Conservation (phyloP, 1,284 basidiomycete genomes). For the Austroboletus niveus region DNA sequence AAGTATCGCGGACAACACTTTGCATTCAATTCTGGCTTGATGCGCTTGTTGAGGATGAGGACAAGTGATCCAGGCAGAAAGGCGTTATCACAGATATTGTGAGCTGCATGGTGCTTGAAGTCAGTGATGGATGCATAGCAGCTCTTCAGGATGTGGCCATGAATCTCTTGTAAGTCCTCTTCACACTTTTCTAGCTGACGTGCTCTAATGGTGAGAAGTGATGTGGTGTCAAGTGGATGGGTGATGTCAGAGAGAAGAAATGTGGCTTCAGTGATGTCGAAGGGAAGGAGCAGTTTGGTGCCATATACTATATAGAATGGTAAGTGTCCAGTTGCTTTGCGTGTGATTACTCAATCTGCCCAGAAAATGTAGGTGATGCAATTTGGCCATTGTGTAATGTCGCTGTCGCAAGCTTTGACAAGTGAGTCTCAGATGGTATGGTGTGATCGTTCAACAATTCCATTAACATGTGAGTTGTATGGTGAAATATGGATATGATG, state of each 20-base stretch:
- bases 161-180: background rate
- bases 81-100: no score
- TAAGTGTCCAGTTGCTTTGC: background rate
- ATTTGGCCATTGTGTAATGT: slow-evolving; percentile 7
- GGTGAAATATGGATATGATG: no score
- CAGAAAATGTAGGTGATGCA: background rate
- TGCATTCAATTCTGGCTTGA: slow-evolving; percentile 23
- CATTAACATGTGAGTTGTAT: no score
- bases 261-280: slow-evolving; percentile 32
- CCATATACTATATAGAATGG: slow-evolving; percentile 28
- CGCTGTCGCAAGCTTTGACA: background rate
- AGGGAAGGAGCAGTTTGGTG: slow-evolving; percentile 28
- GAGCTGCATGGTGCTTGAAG: slow-evolving; percentile 24
- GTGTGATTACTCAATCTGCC: background rate
- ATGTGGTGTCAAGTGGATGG: background rate
- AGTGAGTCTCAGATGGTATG: no score
- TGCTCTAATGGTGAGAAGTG: background rate
- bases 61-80: no score
- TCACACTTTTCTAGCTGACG: background rate
- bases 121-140: slow-evolving; percentile 14
- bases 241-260: slow-evolving; percentile 15
- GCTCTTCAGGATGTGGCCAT: slow-evolving; percentile 19
- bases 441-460: no score
- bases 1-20: slow-evolving; percentile 32
- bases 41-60: background rate